Conservation (phyloP, 2,329 filamentous ascomycete genomes). For the Chrysoporthe cubensis region DNA sequence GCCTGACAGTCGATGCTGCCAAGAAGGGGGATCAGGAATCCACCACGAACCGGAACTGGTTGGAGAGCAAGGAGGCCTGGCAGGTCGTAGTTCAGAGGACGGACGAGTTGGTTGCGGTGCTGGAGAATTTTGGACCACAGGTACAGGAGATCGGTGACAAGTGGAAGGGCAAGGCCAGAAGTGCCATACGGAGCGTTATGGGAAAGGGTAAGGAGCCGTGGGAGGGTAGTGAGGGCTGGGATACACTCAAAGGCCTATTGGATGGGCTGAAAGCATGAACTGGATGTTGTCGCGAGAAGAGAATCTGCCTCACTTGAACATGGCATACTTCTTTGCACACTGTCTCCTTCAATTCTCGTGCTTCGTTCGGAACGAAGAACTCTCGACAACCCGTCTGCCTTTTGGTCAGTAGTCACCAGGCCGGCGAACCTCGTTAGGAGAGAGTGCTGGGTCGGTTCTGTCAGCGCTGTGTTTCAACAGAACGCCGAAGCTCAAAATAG, state of each 20-base stretch:
- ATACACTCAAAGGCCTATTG: slow-evolving; percentile 59
- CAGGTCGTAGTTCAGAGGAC: slow-evolving; percentile 75
- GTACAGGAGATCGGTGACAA: slow-evolving; percentile 71
- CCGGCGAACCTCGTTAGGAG: too few relatives aligned
- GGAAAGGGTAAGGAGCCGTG: slow-evolving; percentile 80
- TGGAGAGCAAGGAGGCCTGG: slow-evolving; percentile 68
- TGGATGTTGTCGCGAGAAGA: neutral
- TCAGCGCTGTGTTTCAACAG: too few relatives aligned
- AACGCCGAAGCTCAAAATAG: too few relatives aligned
- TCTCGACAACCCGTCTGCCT: too few relatives aligned
- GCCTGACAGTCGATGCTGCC: slow-evolving; percentile 34
- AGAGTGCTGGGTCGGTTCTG: too few relatives aligned
- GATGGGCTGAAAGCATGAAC: slow-evolving; percentile 52
- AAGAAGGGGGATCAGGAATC: slow-evolving; percentile 11
- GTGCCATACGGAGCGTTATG: slow-evolving; percentile 80
- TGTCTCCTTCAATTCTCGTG: too few relatives aligned
- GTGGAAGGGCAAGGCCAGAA: slow-evolving; percentile 90
- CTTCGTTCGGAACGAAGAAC: neutral
- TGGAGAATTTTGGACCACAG: slow-evolving; percentile 76
- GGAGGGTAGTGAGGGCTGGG: slow-evolving; percentile 77
- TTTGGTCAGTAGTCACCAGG: too few relatives aligned
- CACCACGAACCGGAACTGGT: slow-evolving; percentile 52
- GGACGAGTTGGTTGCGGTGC: slow-evolving; percentile 77
- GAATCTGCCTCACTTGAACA: neutral
- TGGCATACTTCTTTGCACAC: neutral